Conservation (phyloP, 2,329 filamentous ascomycete genomes). For the Aspergillaceae sp. region DNA sequence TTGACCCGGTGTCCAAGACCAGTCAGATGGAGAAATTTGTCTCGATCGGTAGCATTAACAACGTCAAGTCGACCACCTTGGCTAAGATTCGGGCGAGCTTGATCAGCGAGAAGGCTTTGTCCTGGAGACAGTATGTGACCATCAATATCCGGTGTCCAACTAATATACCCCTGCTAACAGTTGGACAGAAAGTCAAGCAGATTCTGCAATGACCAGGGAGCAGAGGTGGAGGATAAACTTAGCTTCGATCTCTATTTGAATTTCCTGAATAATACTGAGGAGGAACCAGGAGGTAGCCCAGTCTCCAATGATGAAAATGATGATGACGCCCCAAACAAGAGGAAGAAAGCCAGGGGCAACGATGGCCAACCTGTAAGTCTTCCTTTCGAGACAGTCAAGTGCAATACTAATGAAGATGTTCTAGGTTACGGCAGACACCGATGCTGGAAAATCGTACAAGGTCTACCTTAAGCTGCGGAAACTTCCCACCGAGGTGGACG, state of each 20-base stretch:
- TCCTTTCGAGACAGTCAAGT: not conserved
- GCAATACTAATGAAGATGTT: too few species aligned
- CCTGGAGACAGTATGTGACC: not conserved
- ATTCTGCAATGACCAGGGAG: not conserved
- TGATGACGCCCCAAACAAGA: too few species aligned
- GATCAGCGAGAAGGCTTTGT: not conserved
- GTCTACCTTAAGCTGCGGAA: not conserved
- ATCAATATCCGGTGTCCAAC: not conserved
- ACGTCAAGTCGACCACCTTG: not conserved
- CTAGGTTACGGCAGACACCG: too few species aligned
- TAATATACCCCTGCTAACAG: not conserved
- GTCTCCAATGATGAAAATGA: too few species aligned
- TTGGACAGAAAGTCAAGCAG: not conserved
- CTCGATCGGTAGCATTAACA: conserved; percentile 1
- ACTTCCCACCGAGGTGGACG: not conserved
- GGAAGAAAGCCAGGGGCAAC: too few species aligned
- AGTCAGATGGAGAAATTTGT: conserved; percentile 2
- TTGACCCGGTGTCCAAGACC: not conserved
- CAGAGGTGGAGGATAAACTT: not conserved
- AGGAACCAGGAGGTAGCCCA: too few species aligned
- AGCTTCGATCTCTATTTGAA: not conserved
- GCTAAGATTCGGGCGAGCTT: not conserved
- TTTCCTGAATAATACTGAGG: not conserved
- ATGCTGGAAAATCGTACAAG: not conserved
- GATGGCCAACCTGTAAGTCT: too few species aligned